Evolutionary conservation across 306 rosid genomes (phyloP).

Genomic region (Quercus berberidifolia): DNA sequence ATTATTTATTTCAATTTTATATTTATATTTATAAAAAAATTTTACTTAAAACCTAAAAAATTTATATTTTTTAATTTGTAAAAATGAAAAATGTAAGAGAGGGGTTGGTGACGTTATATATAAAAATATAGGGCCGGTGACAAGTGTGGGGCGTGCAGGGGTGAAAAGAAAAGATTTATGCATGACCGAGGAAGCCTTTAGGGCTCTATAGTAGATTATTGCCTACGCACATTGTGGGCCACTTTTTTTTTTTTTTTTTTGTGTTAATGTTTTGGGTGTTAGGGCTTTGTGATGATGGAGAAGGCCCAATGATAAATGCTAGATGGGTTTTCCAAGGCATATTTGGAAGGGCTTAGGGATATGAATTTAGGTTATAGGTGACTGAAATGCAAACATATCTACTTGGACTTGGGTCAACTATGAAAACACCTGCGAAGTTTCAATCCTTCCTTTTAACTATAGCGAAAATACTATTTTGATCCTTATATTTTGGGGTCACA

Average conservation of each 20-base stretch:
- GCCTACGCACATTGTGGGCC: not conserved
- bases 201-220: not conserved
- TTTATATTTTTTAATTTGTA: too few relatives aligned
- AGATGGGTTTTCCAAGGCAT: not conserved
- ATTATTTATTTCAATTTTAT: too few relatives aligned
- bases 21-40: too few relatives aligned
- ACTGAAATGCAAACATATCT: too few relatives aligned
- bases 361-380: not conserved
- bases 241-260: not conserved
- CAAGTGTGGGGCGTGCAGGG: slow-evolving; percentile 1
- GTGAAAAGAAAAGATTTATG: not conserved
- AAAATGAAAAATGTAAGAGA: not conserved
- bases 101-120: not conserved
- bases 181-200: not conserved
- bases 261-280: not conserved
- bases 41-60: too few relatives aligned
- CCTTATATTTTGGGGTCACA: accelerated
- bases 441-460: too few relatives aligned
- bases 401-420: too few relatives aligned
- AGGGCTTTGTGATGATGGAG: not conserved
- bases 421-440: too few relatives aligned
- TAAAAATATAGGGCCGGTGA: slow-evolving; percentile 3
- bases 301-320: too few relatives aligned
- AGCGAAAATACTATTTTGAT: accelerated
- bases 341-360: not conserved